Base-by-base conservation (phyloP, 2,329 filamentous ascomycete genomes). In the Neofusicoccum umdonicola region DNA sequence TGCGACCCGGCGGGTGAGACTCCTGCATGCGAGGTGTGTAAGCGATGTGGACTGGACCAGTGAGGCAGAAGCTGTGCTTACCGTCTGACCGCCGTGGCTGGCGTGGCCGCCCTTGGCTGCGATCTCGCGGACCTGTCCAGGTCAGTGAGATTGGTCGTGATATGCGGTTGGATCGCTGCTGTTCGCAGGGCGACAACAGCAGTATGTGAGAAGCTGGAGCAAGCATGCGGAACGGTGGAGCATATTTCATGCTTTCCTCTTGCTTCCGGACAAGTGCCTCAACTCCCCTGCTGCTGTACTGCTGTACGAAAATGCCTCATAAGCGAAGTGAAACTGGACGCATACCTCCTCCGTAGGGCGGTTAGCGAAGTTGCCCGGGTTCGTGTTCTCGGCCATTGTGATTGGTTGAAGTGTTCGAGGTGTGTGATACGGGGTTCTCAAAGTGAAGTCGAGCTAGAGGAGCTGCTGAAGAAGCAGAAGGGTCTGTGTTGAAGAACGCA, bases 281-380 rank as follows among this genome's bases (percentile, higher is more conserved):
- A 13, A 11, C 13, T 39, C 37, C 37, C 37, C 13, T 39, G 13
- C 37, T 13, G 37, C 37, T 39, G 47, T n/a, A 3, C 9, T 13
- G 27, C 31, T 9, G 1, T 8, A 11, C n/a, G 22, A 31, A 31
- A 11, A 50, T 15, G 8, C 27, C 13, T 31, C 7, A 11, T 44
- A 6, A 15, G 39, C 3, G 9, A 31, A 45, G 27, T 45, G 39
- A 45, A 27, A 39, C 37, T 5, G 19, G 39, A 7, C 7, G 22
- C 63, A 3, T 44, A 65, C 63, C 67, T 84, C 79, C 47, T 83
- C 81, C 61, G 79, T 81, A 65, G 81, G 76, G 44, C 80, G 79
- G 74, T 84, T 84, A 75, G 81, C 81, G 67, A 84, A 84, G 76
- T 84, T 84, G 65, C 75, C 78, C 39, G 81, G 81, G 74, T 84